Evolutionary conservation across 1,139 yeast species (phyloP), one percentile per base, ranked within the genome.

Genomic region (Debaryomycetaceae sp.): DNA sequence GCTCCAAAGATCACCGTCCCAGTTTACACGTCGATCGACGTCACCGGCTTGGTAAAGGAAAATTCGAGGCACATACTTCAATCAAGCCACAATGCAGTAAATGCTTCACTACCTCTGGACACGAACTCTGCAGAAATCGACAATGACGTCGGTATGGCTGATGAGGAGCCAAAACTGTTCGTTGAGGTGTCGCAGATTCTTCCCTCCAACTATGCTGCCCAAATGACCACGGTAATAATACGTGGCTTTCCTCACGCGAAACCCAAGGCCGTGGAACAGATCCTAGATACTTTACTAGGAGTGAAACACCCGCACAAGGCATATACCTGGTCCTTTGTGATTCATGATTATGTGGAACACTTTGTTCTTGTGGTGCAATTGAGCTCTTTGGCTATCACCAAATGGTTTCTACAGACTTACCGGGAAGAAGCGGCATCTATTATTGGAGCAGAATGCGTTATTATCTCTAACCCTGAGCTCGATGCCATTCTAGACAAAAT

Each of bases 181-280:
- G 39, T 49, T 3, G 54, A 49, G 1, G 44, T 66, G 11, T 42
- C 45, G 5, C 33, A 35, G 2, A 50, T 65, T 16, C 33, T 37
- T 3, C 67, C 68, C 0, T 33, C 32, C 3, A 57, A 51, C 25
- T 38, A 61, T 27, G 50, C 51, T 20, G 58, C 65, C 16, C 72
- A 68, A 34, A 32, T 65, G 4, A 40, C 53, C 30, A 53, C 62
- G 5, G 45, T 66, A 3, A 42, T 55, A 1, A 39, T 68, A 6
- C 49, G 49, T 21, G 48, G 49, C 27, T 56, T 65, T 32, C 65
- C 67, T 4, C 43, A 44, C 19, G 35, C 64, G 7, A 45, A 51
- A 33, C 41, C 37, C 20, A 35, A 40, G 5, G 44, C 45, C 1
- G 44, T 62, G 8, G 72, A 63, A 35, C 40, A 39, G 22, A 35